Conservation (phyloP, 2,329 filamentous ascomycete species). For the Phoma sp. region DNA sequence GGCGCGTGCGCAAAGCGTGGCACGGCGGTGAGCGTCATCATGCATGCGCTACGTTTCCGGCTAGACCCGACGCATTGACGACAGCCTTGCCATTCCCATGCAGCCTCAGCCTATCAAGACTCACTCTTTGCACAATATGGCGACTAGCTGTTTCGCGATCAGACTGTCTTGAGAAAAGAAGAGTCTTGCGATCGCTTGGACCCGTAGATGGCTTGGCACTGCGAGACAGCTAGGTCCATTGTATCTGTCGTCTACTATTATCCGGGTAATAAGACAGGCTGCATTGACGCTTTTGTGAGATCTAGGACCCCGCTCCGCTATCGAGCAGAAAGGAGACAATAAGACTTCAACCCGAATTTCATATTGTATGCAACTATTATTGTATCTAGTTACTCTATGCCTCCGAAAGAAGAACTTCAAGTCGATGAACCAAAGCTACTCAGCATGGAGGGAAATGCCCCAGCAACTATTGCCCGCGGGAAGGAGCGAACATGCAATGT, state of each 20-base stretch:
- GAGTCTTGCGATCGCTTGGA: not conserved
- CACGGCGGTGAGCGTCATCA: slow-evolving; percentile 19
- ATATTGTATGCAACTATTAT: too few relatives aligned
- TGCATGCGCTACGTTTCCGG: slow-evolving; percentile 8
- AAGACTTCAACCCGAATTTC: too few relatives aligned
- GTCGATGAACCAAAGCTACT: too few relatives aligned
- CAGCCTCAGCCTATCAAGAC: slow-evolving; percentile 13
- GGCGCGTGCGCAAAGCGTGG: slow-evolving; percentile 9
- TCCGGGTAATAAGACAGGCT: not conserved
- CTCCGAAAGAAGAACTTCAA: too few relatives aligned
- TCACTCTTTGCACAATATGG: not conserved
- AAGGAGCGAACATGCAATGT: too few relatives aligned
- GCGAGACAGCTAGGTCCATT: not conserved
- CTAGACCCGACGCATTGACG: slow-evolving; percentile 5
- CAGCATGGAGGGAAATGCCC: too few relatives aligned
- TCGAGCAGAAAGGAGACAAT: too few relatives aligned
- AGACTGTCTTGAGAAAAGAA: not conserved
- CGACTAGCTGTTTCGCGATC: slow-evolving; percentile 1
- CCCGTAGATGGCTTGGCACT: not conserved
- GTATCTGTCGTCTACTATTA: not conserved
- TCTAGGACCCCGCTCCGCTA: too few relatives aligned
- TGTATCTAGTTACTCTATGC: too few relatives aligned
- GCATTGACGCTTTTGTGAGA: not conserved
- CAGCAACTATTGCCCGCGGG: too few relatives aligned
- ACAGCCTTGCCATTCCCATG: not conserved